Evolutionary conservation across 2,329 filamentous ascomycete genomes (phyloP), one percentile per base, ranked within the genome.

Genomic region (Nemania abortiva): DNA sequence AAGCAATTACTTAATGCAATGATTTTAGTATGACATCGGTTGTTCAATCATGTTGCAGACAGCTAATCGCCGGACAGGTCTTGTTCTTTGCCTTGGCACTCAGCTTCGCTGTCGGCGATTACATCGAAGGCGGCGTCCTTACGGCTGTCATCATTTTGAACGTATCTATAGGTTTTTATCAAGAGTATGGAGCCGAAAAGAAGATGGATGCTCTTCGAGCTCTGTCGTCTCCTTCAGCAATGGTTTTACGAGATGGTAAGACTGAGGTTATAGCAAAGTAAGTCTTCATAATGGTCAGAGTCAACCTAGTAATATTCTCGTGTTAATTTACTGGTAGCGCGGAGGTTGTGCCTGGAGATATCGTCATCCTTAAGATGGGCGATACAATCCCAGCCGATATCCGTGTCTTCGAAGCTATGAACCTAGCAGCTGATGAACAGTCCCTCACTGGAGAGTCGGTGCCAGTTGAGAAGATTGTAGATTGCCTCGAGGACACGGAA

Each of bases 1-100:
- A 90, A 91, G 74, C 92, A 94, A 78, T 80, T 93, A 24, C 88
- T 90, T 77, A 94, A 94, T 83, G 91, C 92, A 66, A 93, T 94
- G 92, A 91, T 92, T 65, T 80, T 94, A 75, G 88, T 89, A 81
- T 73, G 86, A 82, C 3, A 11, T 34, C 52, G n/a, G 34, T 29
- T 4, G 42, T 24, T 22, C 2, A 27, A 18, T 34, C 2, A 24
- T 61, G 27, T 10, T 27, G 18, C 11, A 18, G 6, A n/a, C 15
- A 31, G 34, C 42, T 66, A 81, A 85, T 70, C 84, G 82, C 56
- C 85, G 82, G 80, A 82, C 85, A 92, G 91, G 90, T 94, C 57
- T 86, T 95, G 60, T 84, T 92, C 63, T 91, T 95, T 75, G 92
- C 92, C 75, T 93, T 94, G 90, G 90, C 88, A 54, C 85, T 90